phyloP scores from a whole-genome alignment of 148 eudicot genomes.

The Fagopyrum tataricum region DNA sequence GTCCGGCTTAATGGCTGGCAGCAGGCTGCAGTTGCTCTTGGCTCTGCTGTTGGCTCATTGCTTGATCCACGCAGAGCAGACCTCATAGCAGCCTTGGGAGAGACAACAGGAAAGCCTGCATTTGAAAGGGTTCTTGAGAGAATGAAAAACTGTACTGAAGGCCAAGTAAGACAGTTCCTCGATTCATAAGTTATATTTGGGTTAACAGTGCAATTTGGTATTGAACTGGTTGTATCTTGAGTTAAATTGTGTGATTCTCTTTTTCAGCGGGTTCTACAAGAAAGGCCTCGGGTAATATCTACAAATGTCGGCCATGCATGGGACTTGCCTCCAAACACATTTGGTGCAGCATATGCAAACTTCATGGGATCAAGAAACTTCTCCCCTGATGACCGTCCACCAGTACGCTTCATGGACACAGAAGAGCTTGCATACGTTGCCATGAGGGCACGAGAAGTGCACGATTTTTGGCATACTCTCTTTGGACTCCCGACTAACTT shows the following conservation, averaged over 20 bases:
- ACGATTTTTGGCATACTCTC: conserved; percentile 95
- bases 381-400: conserved; percentile 89
- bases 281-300: conserved; percentile 82
- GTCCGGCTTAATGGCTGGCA: conserved; percentile 77
- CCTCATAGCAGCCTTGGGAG: conserved; percentile 89
- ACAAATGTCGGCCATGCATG: conserved; percentile 72
- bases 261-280: conserved; percentile 55
- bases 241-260: neutral
- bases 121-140: conserved; percentile 83
- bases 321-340: conserved; percentile 89
- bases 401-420: conserved; percentile 83
- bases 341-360: conserved; percentile 88
- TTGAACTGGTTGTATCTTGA: too few species aligned
- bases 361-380: conserved; percentile 96
- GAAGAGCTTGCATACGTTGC: conserved; percentile 83
- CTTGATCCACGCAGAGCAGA: conserved; percentile 94
- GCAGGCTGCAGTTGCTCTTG: conserved; percentile 87
- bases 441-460: conserved; percentile 89
- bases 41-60: conserved; percentile 92
- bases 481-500: conserved; percentile 86
- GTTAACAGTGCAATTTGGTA: too few species aligned
- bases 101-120: conserved; percentile 94
- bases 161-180: conserved; percentile 39
- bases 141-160: conserved; percentile 83
- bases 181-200: too few species aligned